Evolutionary conservation across 2,329 filamentous ascomycete genomes (phyloP).

Genomic region (Beauveria sp.): DNA sequence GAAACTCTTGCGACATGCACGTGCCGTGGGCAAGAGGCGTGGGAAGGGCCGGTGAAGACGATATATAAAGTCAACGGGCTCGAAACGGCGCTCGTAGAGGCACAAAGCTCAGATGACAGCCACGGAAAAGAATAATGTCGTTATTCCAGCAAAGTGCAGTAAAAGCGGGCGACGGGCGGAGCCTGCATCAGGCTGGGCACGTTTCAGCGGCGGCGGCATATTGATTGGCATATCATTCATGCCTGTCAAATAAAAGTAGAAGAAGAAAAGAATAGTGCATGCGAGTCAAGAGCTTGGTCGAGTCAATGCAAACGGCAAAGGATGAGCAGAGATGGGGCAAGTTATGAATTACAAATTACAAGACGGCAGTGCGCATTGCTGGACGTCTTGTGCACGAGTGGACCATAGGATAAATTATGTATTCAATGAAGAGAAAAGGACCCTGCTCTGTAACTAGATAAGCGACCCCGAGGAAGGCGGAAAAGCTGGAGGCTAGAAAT

Average conservation of each 20-base stretch:
- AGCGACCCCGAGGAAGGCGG: neutral
- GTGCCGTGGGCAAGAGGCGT: too few species aligned
- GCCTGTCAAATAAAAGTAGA: neutral
- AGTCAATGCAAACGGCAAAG: neutral
- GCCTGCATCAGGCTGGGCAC: neutral
- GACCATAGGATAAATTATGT: neutral
- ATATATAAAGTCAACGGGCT: neutral
- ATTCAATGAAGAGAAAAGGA: too few species aligned
- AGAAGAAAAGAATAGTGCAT: neutral
- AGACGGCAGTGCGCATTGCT: too few species aligned
- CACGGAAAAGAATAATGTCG: neutral
- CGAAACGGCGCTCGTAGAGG: neutral
- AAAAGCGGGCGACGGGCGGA: neutral
- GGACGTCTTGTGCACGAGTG: neutral
- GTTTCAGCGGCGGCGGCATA: neutral
- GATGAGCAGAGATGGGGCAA: too few species aligned
- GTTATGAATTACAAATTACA: too few species aligned
- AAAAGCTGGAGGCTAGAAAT: neutral
- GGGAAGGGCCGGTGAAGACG: too few species aligned
- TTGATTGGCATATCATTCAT: neutral
- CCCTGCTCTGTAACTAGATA: neutral
- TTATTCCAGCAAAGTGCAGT: neutral
- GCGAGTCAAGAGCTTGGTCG: neutral
- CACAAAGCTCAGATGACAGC: neutral
- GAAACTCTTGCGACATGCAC: too few species aligned